Evolutionary conservation across 257 asterid genomes (phyloP).

Genomic region (Schizonepeta tenuifolia): DNA sequence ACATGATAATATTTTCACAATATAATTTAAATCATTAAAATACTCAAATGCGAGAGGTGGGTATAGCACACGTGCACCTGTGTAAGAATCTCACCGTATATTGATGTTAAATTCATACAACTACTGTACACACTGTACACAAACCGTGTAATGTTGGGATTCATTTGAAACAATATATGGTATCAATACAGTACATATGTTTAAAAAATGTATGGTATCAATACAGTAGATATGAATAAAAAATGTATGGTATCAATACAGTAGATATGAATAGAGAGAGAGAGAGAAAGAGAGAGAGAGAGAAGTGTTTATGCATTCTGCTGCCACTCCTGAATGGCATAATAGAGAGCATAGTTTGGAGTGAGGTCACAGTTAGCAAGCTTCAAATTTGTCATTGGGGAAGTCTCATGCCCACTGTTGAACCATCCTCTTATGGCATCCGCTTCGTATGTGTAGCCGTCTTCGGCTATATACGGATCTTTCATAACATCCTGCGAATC

Average conservation of each 20-base stretch:
- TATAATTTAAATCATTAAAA: too few species aligned
- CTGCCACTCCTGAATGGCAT: slow-evolving; percentile 96
- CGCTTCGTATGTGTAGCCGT: slow-evolving; percentile 91
- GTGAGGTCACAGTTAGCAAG: slow-evolving; percentile 74
- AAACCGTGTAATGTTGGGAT: neutral
- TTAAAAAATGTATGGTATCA: too few species aligned
- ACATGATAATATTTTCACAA: too few species aligned
- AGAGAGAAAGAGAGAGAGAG: neutral
- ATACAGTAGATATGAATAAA: too few species aligned
- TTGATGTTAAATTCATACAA: neutral
- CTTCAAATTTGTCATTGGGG: slow-evolving; percentile 93
- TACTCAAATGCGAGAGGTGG: too few species aligned
- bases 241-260: too few species aligned
- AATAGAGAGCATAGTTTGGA: slow-evolving; percentile 85
- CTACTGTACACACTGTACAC: neutral
- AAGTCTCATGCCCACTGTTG: slow-evolving; percentile 78
- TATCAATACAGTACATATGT: too few species aligned
- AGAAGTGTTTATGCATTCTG: slow-evolving; percentile 41
- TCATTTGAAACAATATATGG: neutral
- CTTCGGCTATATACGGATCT: slow-evolving; percentile 90
- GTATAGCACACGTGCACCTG: too few species aligned
- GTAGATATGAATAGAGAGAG: too few species aligned
- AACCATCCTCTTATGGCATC: slow-evolving; percentile 94
- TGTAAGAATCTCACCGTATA: too few species aligned
- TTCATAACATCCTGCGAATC: slow-evolving; percentile 82